Evolutionary conservation across 352 stramenopile species (phyloP), one percentile per base, ranked within the genome.

Genomic region (Blastocystis sp.): DNA sequence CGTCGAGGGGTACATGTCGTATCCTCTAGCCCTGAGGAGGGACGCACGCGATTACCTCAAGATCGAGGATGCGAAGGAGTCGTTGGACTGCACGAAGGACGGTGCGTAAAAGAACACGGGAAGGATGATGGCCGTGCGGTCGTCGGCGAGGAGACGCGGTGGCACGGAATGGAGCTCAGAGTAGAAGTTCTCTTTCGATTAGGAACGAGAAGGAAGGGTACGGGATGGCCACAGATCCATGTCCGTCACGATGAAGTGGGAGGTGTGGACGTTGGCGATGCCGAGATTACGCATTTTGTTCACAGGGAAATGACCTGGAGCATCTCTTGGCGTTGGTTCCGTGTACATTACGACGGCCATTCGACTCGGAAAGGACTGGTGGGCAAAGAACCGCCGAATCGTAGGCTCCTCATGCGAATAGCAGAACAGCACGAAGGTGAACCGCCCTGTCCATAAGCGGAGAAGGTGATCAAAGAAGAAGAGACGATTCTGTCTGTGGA

Each of bases 171-270:
- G 66, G 12, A 77, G 37, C 50, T 77, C 66, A 51, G 37, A 35
- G 24, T 77, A 77, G 1, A 77, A 2, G 55, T 37, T 77, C 0
- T 29, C 66, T 77, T 24, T 19, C 3, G 24, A 55, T 77, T 19
- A 77, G 50, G 1, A 45, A 9, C 3, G 33, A 77, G 24, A 35
- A 45, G 10, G 24, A 74, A 6, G 2, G 29, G 6, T 67, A 82
- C 74, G 45, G 35, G 74, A 82, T 29, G 74, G 74, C 74, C 74
- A 82, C 59, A 82, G 39, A 70, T 82, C 74, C 74, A 82, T 82
- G 24, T 82, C 74, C 26, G 37, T 82, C 1, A 82, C 55, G 33
- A 35, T 39, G 37, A 66, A 82, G 24, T 82, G 74, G 26, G 35
- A 55, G 2, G 74, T 82, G 2, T 31, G n/a, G 31, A 82, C 74